Conservation (phyloP, 305 asterid genomes). For the Striga hermonthica region DNA sequence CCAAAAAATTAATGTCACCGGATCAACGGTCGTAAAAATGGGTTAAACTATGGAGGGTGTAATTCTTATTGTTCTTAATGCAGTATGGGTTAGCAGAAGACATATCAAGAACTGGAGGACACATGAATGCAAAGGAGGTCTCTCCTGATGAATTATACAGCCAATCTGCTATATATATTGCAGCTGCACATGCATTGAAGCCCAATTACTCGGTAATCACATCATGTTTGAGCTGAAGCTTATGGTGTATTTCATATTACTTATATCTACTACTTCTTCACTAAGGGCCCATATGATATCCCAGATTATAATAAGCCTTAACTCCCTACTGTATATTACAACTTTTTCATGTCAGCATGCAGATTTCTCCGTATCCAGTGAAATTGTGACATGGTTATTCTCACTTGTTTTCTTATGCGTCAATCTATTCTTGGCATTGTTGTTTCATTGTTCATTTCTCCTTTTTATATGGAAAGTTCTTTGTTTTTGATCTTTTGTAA, state of each 20-base stretch:
- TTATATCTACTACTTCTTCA: constrained; percentile 20
- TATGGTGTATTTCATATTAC: constrained; percentile 19
- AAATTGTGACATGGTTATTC: neutral
- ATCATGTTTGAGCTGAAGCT: constrained; percentile 25
- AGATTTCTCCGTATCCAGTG: neutral
- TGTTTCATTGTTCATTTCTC: neutral
- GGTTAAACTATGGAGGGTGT: constrained; percentile 20
- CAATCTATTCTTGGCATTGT: constrained; percentile 1
- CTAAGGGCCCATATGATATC: constrained; percentile 13
- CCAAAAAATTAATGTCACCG: constrained; percentile 14
- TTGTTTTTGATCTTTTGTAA: neutral
- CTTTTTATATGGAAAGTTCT: constrained; percentile 21
- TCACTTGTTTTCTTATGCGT: constrained; percentile 2
- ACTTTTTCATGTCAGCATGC: neutral
- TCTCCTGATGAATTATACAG: constrained; percentile 91
- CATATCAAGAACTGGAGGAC: constrained; percentile 85
- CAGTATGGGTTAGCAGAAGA: constrained; percentile 99
- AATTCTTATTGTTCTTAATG: constrained; percentile 33
- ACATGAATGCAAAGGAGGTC: constrained; percentile 55
- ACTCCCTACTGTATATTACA: neutral
- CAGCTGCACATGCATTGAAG: constrained; percentile 95
- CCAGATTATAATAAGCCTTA: constrained; percentile 11
- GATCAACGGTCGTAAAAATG: constrained; percentile 8
- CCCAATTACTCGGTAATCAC: constrained; percentile 81
- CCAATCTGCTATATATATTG: constrained; percentile 94